Percentiles rank a stretch among this genome's conserved stretches.
Conservation (phyloP, 768 basidiomycete genomes). For the Pleurotus cornucopiae region DNA sequence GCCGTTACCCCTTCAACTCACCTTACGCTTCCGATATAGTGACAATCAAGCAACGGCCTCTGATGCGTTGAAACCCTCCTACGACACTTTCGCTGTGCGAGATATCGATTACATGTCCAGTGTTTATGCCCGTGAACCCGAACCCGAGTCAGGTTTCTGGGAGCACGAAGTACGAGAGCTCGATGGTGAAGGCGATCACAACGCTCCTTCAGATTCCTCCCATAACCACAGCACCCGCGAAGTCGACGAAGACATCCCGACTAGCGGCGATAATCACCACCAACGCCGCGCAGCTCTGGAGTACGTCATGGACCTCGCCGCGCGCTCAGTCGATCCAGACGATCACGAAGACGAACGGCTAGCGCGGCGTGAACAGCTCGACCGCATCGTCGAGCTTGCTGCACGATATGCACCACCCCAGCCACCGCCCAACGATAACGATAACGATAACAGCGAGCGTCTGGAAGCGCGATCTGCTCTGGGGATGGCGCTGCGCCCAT, state of each 20-base stretch:
- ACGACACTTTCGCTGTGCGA: neutral
- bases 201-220: neutral
- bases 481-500: neutral
- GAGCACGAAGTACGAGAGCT: neutral
- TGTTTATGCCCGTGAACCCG: neutral
- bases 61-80: neutral
- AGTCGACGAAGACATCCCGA: neutral
- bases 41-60: neutral
- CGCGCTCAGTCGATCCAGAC: neutral
- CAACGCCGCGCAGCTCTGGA: slow-evolving; percentile 2
- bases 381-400: neutral
- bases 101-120: no score
- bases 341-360: neutral
- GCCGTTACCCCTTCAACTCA: neutral
- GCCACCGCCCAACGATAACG: neutral
- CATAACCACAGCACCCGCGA: neutral
- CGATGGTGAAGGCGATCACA: neutral
- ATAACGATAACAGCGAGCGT: neutral
- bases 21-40: neutral
- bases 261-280: neutral
- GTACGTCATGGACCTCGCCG: neutral
- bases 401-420: neutral
- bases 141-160: neutral
- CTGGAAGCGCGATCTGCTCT: neutral
- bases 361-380: neutral